A percentile compares a stretch with the other conserved stretches of the same genome.
Evolutionary conservation across 148 eudicot genomes (phyloP).

Genomic region (Spergularia marina): DNA sequence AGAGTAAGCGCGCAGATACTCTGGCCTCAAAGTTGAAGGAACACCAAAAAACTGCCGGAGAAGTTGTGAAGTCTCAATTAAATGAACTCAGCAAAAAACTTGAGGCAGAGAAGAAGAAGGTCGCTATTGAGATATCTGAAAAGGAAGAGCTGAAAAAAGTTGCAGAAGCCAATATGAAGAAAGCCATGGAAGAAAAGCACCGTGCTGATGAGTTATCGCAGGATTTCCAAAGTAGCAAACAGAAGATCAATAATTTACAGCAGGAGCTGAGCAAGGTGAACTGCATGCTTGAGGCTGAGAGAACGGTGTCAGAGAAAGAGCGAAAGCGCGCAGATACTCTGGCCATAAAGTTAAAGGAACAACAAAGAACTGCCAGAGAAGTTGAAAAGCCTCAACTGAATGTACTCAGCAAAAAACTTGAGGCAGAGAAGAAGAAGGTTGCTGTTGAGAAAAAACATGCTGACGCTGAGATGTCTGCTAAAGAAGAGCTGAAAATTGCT

Average conservation of each 20-base stretch:
- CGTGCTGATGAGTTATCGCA: constrained; percentile 17
- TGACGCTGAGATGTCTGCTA: constrained; percentile 29
- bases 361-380: neutral
- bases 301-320: constrained; percentile 9
- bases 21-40: neutral
- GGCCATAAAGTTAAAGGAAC: neutral
- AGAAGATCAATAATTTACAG: constrained; percentile 21
- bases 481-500: constrained; percentile 38
- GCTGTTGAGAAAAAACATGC: constrained; percentile 29
- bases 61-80: constrained; percentile 6
- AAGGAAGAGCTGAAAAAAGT: constrained; percentile 35
- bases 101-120: constrained; percentile 28
- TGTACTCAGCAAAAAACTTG: constrained; percentile 25
- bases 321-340: neutral
- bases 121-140: neutral
- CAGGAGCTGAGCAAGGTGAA: constrained; percentile 25
- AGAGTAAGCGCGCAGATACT: constrained; percentile 5
- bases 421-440: constrained; percentile 29
- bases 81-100: constrained; percentile 24
- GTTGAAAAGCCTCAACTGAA: constrained; percentile 14
- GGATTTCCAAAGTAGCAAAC: constrained; percentile 19
- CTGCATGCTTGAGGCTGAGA: constrained; percentile 12
- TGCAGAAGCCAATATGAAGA: constrained; percentile 28
- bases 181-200: constrained; percentile 30
- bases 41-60: neutral